Evolutionary conservation across 495 filamentous ascomycete species (phyloP).

Genomic region (Hyphodiscus hymeniophilus): DNA sequence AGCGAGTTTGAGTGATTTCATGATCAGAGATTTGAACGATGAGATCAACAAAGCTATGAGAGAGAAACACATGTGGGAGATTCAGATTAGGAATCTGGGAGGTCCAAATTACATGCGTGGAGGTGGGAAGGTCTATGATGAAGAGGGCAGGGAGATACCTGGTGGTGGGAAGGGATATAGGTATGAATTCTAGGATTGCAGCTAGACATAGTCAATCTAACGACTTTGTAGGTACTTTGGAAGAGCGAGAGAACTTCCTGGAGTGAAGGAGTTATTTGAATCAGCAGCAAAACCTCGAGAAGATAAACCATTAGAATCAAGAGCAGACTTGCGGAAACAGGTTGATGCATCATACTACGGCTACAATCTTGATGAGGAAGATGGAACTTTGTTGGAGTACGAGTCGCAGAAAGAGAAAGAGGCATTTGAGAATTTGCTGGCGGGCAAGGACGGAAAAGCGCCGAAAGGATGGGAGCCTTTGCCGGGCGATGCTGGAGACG

Average conservation of each 20-base stretch:
- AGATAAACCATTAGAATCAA: constrained; percentile 50
- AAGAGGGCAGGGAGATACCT: constrained; percentile 82
- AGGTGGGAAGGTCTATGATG: constrained; percentile 72
- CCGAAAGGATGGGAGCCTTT: constrained; percentile 69
- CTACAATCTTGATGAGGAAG: constrained; percentile 90
- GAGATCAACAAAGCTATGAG: constrained; percentile 99
- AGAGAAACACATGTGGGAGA: constrained; percentile 98
- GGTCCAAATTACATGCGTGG: constrained; percentile 98
- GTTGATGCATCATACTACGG: constrained; percentile 96
- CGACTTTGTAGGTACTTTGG: constrained; percentile 63
- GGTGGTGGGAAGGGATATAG: constrained; percentile 85
- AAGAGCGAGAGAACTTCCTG: constrained; percentile 80
- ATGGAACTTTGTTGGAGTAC: constrained; percentile 73
- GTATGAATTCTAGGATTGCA: constrained; percentile 10
- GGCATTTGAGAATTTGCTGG: constrained; percentile 56
- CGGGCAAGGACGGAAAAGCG: constrained; percentile 31
- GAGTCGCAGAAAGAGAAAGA: constrained; percentile 79
- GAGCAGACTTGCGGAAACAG: constrained; percentile 63
- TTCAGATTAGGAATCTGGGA: constrained; percentile 87
- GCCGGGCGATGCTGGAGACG: constrained; percentile 80
- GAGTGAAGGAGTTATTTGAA: constrained; percentile 96
- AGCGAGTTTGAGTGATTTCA: constrained; percentile 77
- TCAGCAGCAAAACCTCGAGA: constrained; percentile 49
- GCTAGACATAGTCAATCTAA: constrained; percentile 1
- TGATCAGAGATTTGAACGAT: constrained; percentile 96